phyloP scores from a whole-genome alignment of 306 rosid species.

The Medicago ruthenica region DNA sequence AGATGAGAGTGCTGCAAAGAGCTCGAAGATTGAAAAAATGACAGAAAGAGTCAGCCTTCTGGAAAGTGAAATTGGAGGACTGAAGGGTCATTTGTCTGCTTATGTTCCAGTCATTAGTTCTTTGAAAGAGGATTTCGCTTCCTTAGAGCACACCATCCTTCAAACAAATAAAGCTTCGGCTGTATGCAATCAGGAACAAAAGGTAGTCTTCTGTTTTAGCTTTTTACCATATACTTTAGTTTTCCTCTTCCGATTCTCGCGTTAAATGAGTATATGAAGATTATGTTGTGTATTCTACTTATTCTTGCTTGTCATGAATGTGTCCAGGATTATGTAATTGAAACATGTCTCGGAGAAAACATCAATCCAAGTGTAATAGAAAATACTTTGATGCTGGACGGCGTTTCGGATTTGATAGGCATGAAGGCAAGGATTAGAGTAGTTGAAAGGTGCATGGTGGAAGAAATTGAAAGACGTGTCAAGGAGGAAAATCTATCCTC shows the following conservation, averaged over 20 bases:
- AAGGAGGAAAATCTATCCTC: conserved; percentile 43
- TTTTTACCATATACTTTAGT: conserved; percentile 14
- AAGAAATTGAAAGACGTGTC: conserved; percentile 59
- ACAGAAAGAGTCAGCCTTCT: conserved; percentile 55
- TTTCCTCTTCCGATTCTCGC: conserved; percentile 9
- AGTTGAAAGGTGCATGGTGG: conserved; percentile 62
- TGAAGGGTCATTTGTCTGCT: conserved; percentile 69
- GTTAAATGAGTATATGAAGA: conserved; percentile 19
- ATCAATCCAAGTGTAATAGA: conserved; percentile 48
- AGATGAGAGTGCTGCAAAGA: conserved; percentile 69
- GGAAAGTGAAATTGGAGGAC: conserved; percentile 77
- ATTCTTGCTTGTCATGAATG: conserved; percentile 43
- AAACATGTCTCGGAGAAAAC: conserved; percentile 45
- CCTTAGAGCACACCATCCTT: conserved; percentile 69
- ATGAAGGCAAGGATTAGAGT: conserved; percentile 66
- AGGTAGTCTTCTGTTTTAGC: conserved; percentile 55
- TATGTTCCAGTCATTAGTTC: conserved; percentile 77
- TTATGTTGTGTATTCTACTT: conserved; percentile 31
- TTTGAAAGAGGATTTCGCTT: conserved; percentile 72
- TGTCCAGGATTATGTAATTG: conserved; percentile 58
- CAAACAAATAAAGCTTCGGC: conserved; percentile 44
- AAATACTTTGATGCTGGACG: conserved; percentile 46
- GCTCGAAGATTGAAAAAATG: conserved; percentile 65
- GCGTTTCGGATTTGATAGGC: conserved; percentile 69
- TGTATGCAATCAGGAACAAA: conserved; percentile 42